Conservation (phyloP, 805 yeast genomes). For the Cyberlindnera galapagoensis region DNA sequence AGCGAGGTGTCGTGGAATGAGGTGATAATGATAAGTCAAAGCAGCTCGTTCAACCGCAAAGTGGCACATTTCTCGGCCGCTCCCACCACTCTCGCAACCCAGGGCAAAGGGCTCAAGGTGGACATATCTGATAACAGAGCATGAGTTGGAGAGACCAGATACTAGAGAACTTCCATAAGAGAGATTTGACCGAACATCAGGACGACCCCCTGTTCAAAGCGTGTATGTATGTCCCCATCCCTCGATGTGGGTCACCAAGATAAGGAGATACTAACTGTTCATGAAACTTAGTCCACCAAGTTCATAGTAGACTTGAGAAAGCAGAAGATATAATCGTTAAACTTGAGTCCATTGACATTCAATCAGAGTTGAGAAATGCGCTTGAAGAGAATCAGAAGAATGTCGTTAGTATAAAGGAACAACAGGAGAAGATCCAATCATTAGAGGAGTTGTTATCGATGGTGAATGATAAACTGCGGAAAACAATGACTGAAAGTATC, state of each 20-base stretch:
- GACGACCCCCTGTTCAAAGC: slow-evolving; percentile 4
- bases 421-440: slow-evolving; percentile 2
- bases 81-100: too few relatives aligned
- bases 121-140: not conserved
- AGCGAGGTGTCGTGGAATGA: not conserved
- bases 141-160: slow-evolving; percentile 10
- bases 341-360: slow-evolving; percentile 4
- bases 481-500: slow-evolving; percentile 20
- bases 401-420: slow-evolving; percentile 1
- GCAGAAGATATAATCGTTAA: slow-evolving; percentile 12
- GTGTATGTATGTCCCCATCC: slow-evolving; percentile 11
- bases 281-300: slow-evolving; percentile 6
- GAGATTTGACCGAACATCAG: slow-evolving; percentile 14
- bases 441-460: slow-evolving; percentile 4
- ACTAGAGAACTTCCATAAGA: slow-evolving; percentile 5
- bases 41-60: too few relatives aligned
- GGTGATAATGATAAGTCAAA: not conserved
- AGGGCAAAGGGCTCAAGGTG: not conserved
- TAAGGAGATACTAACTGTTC: not conserved
- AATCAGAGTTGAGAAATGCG: slow-evolving; percentile 5
- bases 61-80: too few relatives aligned
- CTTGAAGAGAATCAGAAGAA: slow-evolving; percentile 5
- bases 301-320: slow-evolving; percentile 9
- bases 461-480: slow-evolving; percentile 19
- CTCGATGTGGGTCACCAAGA: not conserved